Evolutionary conservation across 139 green algal species (phyloP).

Genomic region (Parachlorella kessleri): DNA sequence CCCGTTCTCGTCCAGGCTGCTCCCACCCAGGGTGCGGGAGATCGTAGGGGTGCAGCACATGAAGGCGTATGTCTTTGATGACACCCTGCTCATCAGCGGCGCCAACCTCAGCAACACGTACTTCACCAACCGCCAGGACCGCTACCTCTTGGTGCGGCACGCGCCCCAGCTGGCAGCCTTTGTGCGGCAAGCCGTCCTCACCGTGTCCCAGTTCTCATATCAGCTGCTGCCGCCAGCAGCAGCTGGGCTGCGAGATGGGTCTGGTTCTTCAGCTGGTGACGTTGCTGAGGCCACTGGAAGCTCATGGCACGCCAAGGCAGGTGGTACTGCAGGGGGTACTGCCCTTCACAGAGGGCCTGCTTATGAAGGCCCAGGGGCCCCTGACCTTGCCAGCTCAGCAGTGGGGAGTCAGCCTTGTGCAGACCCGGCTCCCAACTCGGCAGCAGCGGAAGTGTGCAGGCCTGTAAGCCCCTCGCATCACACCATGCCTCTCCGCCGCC

Average conservation of each 20-base stretch:
- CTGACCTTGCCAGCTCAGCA: no score
- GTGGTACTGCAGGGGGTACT: no score
- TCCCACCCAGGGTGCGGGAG: constrained; percentile 41
- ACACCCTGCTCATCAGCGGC: constrained; percentile 53
- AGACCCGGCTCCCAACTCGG: no score
- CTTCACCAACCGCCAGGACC: constrained; percentile 55
- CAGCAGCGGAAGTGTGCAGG: no score
- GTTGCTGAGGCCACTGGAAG: background rate
- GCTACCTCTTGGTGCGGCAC: constrained; percentile 33
- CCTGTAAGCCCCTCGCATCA: no score
- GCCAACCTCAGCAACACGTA: constrained; percentile 60
- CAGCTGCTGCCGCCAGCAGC: constrained; percentile 7
- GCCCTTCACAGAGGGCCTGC: no score
- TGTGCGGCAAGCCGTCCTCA: background rate
- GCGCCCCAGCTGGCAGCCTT: constrained; percentile 25
- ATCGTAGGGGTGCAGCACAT: constrained; percentile 47
- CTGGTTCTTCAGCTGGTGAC: background rate
- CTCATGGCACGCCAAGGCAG: background rate
- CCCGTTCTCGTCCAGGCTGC: constrained; percentile 4
- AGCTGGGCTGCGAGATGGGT: background rate
- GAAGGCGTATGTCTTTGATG: constrained; percentile 61
- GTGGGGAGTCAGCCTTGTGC: no score
- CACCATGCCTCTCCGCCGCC: no score
- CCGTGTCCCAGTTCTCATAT: constrained; percentile 27
- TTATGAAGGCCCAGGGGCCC: no score